These are phyloP conservation scores for Hansenula sp. DNA, from an alignment of 1,139 yeast species.

Conservation along the genomic window DNA sequence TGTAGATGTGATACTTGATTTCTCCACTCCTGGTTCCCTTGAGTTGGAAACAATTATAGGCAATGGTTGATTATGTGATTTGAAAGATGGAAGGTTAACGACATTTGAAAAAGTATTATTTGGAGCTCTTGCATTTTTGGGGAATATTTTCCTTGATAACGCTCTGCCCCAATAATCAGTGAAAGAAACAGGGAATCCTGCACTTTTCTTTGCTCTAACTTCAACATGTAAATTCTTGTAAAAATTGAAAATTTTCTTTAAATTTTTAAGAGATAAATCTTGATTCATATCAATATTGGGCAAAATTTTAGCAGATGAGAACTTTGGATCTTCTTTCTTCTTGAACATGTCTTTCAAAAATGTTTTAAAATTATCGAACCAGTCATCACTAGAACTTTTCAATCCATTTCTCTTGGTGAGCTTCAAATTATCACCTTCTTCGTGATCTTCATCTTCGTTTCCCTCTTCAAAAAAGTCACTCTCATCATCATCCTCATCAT, in stretches of 20 bases:
- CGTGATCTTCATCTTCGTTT: constrained; percentile 1
- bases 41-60: constrained; percentile 39
- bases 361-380: constrained; percentile 18
- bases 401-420: constrained; percentile 5
- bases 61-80: constrained; percentile 34
- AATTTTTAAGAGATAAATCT: constrained; percentile 22
- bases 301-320: constrained; percentile 14
- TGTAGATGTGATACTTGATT: constrained; percentile 22
- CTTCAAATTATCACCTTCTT: not conserved
- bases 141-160: constrained; percentile 43
- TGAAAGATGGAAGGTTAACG: constrained; percentile 29
- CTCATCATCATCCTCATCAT: constrained; percentile 4
- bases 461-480: not conserved
- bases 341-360: constrained; percentile 23
- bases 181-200: constrained; percentile 55
- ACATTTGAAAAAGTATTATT: constrained; percentile 35
- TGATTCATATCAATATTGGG: constrained; percentile 17
- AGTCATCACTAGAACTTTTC: constrained; percentile 5
- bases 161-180: constrained; percentile 73
- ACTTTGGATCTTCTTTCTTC: constrained; percentile 16
- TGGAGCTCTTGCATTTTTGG: constrained; percentile 32
- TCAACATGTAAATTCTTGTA: constrained; percentile 52
- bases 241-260: constrained; percentile 37
- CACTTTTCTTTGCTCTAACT: constrained; percentile 43
- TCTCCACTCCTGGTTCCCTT: constrained; percentile 29